These are phyloP conservation scores for Herpotrichia juniperi DNA, from an alignment of 2,329 filamentous ascomycete genomes.

Conservation along the genomic window DNA sequence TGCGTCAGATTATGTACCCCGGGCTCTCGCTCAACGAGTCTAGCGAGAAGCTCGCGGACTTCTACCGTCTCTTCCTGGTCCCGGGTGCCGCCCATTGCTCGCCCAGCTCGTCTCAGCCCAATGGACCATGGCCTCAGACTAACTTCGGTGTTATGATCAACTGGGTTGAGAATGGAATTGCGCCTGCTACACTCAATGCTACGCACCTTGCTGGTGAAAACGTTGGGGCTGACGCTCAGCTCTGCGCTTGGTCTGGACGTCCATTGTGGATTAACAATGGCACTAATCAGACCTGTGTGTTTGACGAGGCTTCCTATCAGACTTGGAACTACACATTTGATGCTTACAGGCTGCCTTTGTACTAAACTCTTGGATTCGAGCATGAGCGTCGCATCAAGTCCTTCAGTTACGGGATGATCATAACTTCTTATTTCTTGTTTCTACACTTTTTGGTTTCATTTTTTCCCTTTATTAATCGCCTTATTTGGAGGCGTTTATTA, in stretches of 20 bases:
- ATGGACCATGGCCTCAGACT: constrained; percentile 50
- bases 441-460: too few species aligned
- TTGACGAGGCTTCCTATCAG: constrained; percentile 47
- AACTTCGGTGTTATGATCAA: constrained; percentile 48
- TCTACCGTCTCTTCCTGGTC: constrained; percentile 62
- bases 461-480: too few species aligned
- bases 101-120: constrained; percentile 17
- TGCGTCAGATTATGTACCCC: constrained; percentile 40
- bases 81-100: constrained; percentile 61
- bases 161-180: constrained; percentile 59
- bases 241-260: constrained; percentile 52
- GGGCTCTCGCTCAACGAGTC: constrained; percentile 47
- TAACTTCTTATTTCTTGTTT: too few species aligned
- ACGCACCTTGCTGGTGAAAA: constrained; percentile 32
- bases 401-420: too few species aligned
- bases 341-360: constrained; percentile 43
- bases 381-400: too few species aligned
- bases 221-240: constrained; percentile 43
- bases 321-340: constrained; percentile 49
- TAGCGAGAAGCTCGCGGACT: constrained; percentile 54
- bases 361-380: too few species aligned
- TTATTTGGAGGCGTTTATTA: too few species aligned
- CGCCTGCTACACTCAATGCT: constrained; percentile 53
- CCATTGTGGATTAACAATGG: constrained; percentile 48
- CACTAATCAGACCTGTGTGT: constrained; percentile 45